Percentiles rank a stretch among this genome's conserved stretches.
Conservation (phyloP, 2,329 filamentous ascomycete species). For the Reticulascus tulasneorum region DNA sequence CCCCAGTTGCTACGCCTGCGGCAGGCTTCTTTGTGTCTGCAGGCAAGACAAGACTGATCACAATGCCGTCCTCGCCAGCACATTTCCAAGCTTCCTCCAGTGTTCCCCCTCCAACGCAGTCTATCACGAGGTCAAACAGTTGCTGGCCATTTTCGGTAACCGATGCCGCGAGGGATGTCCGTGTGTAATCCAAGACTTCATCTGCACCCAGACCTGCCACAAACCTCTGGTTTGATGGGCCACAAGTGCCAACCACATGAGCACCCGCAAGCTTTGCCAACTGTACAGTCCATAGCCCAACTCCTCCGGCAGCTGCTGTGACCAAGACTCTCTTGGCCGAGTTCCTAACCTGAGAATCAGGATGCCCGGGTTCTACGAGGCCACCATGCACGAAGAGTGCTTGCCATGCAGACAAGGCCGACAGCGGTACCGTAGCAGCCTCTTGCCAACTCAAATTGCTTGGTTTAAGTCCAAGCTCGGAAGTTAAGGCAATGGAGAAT, state of each 20-base stretch:
- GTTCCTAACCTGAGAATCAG: background rate
- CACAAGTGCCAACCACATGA: background rate
- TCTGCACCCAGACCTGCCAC: background rate
- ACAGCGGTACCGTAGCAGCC: slow-evolving; percentile 1
- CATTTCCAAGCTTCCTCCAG: background rate
- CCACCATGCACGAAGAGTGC: slow-evolving; percentile 1
- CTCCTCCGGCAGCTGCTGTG: background rate
- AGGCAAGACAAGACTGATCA: background rate
- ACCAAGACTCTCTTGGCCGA: background rate
- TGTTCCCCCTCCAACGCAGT: background rate
- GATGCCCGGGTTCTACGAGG: background rate
- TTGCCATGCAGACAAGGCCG: slow-evolving; percentile 1
- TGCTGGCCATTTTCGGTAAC: background rate
- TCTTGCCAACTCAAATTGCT: background rate
- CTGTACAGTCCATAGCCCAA: background rate
- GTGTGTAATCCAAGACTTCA: slow-evolving; percentile 2
- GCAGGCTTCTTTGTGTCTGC: background rate
- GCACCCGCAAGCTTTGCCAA: background rate
- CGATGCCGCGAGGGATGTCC: background rate
- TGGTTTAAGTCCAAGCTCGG: background rate
- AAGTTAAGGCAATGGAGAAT: background rate
- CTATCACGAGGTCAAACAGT: slow-evolving; percentile 1
- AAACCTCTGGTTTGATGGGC: background rate
- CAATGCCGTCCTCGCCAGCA: background rate
- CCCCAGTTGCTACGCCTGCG: background rate